Conservation (phyloP, 805 yeast species). For the Zygoascus biomembranicola region DNA sequence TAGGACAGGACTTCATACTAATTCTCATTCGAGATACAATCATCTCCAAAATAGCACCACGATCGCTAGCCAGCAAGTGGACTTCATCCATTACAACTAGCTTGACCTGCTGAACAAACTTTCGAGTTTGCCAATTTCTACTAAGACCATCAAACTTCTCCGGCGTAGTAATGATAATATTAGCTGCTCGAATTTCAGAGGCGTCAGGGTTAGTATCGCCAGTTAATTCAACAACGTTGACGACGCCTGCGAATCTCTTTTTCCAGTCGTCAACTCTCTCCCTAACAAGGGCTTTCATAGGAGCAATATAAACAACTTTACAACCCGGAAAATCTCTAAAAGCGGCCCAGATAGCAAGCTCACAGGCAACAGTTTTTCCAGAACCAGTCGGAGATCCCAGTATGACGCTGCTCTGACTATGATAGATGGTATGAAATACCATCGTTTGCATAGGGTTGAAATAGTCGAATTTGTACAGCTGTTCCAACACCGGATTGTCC, state of each 20-base stretch:
- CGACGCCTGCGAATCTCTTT: constrained; percentile 33
- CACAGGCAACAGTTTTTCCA: constrained; percentile 96
- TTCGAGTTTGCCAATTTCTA: constrained; percentile 75
- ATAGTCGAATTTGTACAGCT: constrained; percentile 71
- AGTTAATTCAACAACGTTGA: constrained; percentile 62
- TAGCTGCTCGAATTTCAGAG: constrained; percentile 55
- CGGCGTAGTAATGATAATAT: constrained; percentile 74
- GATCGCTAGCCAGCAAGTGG: constrained; percentile 73
- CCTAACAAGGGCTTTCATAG: constrained; percentile 80
- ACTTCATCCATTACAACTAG: constrained; percentile 81
- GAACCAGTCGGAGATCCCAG: constrained; percentile 99
- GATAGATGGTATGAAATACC: constrained; percentile 85
- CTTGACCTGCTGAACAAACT: constrained; percentile 65
- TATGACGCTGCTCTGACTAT: constrained; percentile 69
- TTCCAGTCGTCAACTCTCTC: constrained; percentile 82
- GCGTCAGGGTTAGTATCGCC: constrained; percentile 78
- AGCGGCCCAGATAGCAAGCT: constrained; percentile 95
- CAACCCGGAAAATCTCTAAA: constrained; percentile 72
- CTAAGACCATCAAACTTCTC: constrained; percentile 85
- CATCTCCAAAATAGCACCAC: constrained; percentile 83
- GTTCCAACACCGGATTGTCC: constrained; percentile 57
- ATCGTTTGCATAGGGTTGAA: constrained; percentile 99
- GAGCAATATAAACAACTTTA: constrained; percentile 78
- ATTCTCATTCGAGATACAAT: constrained; percentile 81
- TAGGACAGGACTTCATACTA: constrained; percentile 42